A percentile compares a stretch with the other conserved stretches of the same genome.
Conservation (phyloP, 2,329 filamentous ascomycete species). For the Cladobotryum protrusum region DNA sequence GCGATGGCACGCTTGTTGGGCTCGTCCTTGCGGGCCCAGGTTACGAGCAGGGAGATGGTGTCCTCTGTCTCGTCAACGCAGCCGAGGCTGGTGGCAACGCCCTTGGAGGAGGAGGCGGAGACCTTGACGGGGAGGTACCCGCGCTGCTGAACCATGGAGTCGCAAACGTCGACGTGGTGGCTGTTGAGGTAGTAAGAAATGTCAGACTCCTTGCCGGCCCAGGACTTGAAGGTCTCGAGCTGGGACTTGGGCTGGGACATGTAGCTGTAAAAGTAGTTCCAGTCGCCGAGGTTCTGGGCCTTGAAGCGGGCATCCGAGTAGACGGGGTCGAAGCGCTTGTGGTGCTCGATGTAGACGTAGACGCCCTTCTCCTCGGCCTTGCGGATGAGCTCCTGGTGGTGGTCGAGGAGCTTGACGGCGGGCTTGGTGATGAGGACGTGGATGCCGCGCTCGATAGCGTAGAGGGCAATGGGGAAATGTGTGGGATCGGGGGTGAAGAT, state of each 20-base stretch:
- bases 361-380: slow-evolving; percentile 69
- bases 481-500: slow-evolving; percentile 95
- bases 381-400: slow-evolving; percentile 71
- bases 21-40: slow-evolving; percentile 72
- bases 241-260: slow-evolving; percentile 91
- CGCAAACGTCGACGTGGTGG: slow-evolving; percentile 88
- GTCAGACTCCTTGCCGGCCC: slow-evolving; percentile 86
- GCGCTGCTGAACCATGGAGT: slow-evolving; percentile 73
- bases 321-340: slow-evolving; percentile 92
- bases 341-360: slow-evolving; percentile 90
- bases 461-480: slow-evolving; percentile 85
- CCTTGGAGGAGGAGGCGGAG: slow-evolving; percentile 69
- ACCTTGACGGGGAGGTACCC: slow-evolving; percentile 75
- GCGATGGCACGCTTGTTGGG: slow-evolving; percentile 69
- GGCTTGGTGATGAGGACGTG: slow-evolving; percentile 95
- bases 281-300: slow-evolving; percentile 74
- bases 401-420: slow-evolving; percentile 73
- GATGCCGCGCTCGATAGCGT: slow-evolving; percentile 80
- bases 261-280: slow-evolving; percentile 98
- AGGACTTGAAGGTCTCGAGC: slow-evolving; percentile 89
- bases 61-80: slow-evolving; percentile 81
- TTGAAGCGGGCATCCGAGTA: slow-evolving; percentile 82
- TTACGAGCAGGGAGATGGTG: slow-evolving; percentile 84
- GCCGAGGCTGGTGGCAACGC: slow-evolving; percentile 70
- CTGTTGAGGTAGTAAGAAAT: slow-evolving; percentile 96